Evolutionary conservation across 305 asterid species (phyloP).

Genomic region (Fraxinus ornus): DNA sequence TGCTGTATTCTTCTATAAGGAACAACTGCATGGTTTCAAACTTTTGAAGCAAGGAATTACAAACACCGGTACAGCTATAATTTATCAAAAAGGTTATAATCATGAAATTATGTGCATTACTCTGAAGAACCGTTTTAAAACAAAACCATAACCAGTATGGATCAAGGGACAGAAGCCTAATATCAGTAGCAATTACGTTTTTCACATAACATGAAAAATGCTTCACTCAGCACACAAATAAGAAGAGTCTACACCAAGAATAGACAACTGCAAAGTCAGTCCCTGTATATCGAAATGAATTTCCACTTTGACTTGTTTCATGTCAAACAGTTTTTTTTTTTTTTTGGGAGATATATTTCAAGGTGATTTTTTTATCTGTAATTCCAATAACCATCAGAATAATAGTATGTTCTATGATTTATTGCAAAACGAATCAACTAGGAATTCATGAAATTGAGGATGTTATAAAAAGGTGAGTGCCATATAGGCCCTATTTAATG

Average conservation of each 20-base stretch:
- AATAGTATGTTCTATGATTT: neutral
- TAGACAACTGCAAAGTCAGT: neutral
- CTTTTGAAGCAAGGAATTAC: neutral
- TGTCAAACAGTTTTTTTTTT: neutral
- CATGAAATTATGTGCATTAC: neutral
- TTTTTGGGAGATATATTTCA: neutral
- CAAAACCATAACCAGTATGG: neutral
- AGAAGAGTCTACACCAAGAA: neutral
- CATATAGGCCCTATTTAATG: neutral
- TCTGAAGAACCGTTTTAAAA: neutral
- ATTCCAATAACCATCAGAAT: neutral
- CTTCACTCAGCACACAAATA: neutral
- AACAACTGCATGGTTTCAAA: neutral
- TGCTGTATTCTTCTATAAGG: neutral
- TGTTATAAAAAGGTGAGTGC: neutral
- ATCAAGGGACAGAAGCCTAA: neutral
- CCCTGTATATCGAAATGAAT: neutral
- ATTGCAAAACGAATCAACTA: neutral
- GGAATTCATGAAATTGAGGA: neutral
- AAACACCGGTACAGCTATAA: neutral
- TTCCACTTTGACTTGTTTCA: neutral
- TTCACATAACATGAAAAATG: neutral
- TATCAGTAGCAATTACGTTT: neutral
- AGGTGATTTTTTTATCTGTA: neutral
- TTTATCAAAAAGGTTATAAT: neutral